Evolutionary conservation across 2,329 filamentous ascomycete genomes (phyloP), one percentile per base, ranked within the genome.

Genomic region (Curvularia lunata): DNA sequence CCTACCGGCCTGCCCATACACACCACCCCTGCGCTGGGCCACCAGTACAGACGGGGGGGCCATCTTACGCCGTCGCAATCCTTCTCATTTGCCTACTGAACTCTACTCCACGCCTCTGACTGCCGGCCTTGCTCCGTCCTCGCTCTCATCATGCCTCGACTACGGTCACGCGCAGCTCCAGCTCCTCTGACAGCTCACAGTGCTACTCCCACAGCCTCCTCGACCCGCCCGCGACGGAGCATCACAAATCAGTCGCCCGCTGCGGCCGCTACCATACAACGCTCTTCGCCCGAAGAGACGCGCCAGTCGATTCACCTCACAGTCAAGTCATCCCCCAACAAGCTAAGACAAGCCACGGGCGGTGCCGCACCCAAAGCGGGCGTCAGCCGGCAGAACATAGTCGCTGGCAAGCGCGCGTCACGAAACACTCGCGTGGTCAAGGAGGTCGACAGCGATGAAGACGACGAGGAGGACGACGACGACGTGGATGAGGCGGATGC

Each of bases 291-390:
- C 57, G 75, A 79, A 50, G 75, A 78, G 58, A 75, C 75, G 41
- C 78, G 77, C 58, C 78, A 77, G 58, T 80, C 78, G 49, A 78
- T 83, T 54, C 76, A 78, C 54, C 76, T 83, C 57, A 83, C 80
- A 38, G 80, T 83, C 62, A 82, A 82, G 60, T 80, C 80, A 13
- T 78, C 79, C 2, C 81, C 81, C 18, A 80, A 75, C 71, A 82
- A 80, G 70, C 75, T 83, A 23, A 75, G 80, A 52, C 77, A 82
- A 56, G 81, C 80, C 37, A 82, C 79, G 0, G 76, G 76, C 38
- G 76, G 74, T 27, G 66, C 65, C 8, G 52, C 62, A 12, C 59
- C 68, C 34, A 72, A 66, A 61, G 65, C 69, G 16, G 62, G 67
- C 37, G 73, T 76, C 48, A 78, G 67, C 57, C 66, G 68, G 38